Conservation (phyloP, 2,329 filamentous ascomycete genomes). For the Tolypocladium capitatum region DNA sequence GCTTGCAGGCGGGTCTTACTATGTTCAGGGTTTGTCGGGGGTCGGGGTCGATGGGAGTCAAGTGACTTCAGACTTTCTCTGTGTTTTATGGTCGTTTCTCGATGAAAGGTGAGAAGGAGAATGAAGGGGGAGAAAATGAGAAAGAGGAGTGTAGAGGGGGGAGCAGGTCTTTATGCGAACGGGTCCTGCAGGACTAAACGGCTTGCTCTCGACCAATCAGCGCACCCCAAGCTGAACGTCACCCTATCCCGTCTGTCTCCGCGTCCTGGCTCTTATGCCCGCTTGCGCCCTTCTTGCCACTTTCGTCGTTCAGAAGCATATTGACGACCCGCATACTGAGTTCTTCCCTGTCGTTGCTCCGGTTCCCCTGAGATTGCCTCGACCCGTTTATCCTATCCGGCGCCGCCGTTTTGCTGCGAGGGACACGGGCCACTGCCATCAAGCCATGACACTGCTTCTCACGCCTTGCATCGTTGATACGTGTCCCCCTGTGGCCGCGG, state of each 20-base stretch:
- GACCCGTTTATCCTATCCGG: not conserved
- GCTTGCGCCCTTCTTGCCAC: not conserved
- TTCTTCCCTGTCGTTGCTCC: not conserved
- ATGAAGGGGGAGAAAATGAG: not conserved
- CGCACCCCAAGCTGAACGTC: not conserved
- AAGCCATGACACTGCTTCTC: not conserved
- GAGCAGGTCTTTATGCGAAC: conserved; percentile 1
- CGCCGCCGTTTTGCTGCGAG: not conserved
- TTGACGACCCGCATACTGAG: not conserved
- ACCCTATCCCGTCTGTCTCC: not conserved
- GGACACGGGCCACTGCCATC: not conserved
- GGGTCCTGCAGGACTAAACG: not conserved
- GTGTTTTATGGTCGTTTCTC: not conserved
- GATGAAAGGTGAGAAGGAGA: not conserved
- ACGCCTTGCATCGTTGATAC: not conserved
- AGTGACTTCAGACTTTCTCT: not conserved
- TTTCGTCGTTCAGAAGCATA: not conserved
- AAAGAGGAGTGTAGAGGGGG: not conserved
- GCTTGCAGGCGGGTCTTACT: not conserved
- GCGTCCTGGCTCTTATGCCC: not conserved
- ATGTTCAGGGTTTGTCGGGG: not conserved
- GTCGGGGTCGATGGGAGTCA: not conserved
- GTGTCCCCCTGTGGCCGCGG: not conserved
- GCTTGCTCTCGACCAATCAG: not conserved
- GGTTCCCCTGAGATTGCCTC: not conserved